phyloP scores from a whole-genome alignment of 106 monocot species.

The Dendrobium huoshanense region DNA sequence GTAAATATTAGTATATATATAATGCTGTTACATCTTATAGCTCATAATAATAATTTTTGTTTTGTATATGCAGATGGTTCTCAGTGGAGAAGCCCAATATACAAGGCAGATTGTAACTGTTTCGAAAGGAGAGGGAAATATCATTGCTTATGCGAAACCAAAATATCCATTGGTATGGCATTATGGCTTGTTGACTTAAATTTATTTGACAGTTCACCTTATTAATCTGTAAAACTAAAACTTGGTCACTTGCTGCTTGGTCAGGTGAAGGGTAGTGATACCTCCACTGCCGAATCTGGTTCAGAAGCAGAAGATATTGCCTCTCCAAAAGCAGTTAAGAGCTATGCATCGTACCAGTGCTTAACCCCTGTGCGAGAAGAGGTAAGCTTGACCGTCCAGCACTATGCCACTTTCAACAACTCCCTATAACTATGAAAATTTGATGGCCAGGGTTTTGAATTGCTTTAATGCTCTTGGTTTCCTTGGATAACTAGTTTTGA shows the following conservation, averaged over 20 bases:
- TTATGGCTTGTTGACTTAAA: slow-evolving; percentile 5
- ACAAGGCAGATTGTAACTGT: slow-evolving; percentile 51
- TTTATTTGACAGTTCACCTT: neutral
- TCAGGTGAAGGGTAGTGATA: slow-evolving; percentile 41
- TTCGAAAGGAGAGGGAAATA: slow-evolving; percentile 41
- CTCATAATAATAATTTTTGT: neutral
- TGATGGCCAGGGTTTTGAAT: neutral
- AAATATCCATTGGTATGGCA: slow-evolving; percentile 22
- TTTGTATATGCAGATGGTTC: slow-evolving; percentile 34
- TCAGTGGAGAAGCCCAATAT: slow-evolving; percentile 33
- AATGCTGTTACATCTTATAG: neutral
- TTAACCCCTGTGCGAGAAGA: slow-evolving; percentile 64
- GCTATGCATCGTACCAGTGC: slow-evolving; percentile 14
- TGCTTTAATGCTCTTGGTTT: neutral
- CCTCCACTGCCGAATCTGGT: slow-evolving; percentile 48
- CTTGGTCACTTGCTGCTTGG: neutral
- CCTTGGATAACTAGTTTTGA: neutral
- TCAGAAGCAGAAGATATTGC: slow-evolving; percentile 44
- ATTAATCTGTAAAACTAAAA: neutral
- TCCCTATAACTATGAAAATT: neutral
- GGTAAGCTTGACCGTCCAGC: slow-evolving; percentile 12
- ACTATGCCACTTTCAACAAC: neutral
- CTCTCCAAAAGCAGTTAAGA: slow-evolving; percentile 24
- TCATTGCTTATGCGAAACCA: slow-evolving; percentile 45
- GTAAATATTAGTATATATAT: slow-evolving; percentile 10